Base-by-base conservation (phyloP, 2,329 filamentous ascomycete genomes). In the Lachnellula willkommii region DNA sequence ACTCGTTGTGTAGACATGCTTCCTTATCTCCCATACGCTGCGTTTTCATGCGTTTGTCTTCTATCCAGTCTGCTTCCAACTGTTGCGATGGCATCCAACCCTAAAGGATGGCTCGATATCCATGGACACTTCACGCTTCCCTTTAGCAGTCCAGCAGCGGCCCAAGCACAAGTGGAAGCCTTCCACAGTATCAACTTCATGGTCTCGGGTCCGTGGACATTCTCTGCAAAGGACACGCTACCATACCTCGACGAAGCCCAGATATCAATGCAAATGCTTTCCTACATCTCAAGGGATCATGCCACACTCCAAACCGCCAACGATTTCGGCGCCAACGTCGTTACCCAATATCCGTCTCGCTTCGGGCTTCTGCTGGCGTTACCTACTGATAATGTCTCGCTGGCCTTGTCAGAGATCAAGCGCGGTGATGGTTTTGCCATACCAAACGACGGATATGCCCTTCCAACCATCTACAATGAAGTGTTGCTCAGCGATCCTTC, bases 341-440 rank as follows among this genome's bases (percentile, higher is more conserved):
- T 53, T n/a, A 28, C 20, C 43, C 22, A 36, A 15, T 22, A 53
- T n/a, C 40, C 37, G 15, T 53, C 50, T 5, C 40, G 50, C 12
- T 53, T 53, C 26, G 42, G 50, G 17, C 50, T 53, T 22, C 40
- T 53, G 15, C 22, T 35, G 5, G 50, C 40, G 20, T 35, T 53
- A 24, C 40, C 40, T 4, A 53, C 40, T 11, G 40, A 47, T 32
- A 37, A 47, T n/a, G 11, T 32, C 12, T 35, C 17, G 50, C 22
- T 8, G 9, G 22, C 12, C 14, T 47, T 28, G 42, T n/a, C 24
- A 22, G 42, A 53, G n/a, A 47, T 47, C 12, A 37, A 52, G 28
- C 15, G 50, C 5, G 42, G 20, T 22, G 26, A 14, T 8, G 20
- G n/a, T 14, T 39, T 50, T 8, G 24, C 5, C 24, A 28, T 35